These are phyloP conservation scores for Ballota nigra DNA, from an alignment of 257 asterid species.

Conservation along the genomic window DNA sequence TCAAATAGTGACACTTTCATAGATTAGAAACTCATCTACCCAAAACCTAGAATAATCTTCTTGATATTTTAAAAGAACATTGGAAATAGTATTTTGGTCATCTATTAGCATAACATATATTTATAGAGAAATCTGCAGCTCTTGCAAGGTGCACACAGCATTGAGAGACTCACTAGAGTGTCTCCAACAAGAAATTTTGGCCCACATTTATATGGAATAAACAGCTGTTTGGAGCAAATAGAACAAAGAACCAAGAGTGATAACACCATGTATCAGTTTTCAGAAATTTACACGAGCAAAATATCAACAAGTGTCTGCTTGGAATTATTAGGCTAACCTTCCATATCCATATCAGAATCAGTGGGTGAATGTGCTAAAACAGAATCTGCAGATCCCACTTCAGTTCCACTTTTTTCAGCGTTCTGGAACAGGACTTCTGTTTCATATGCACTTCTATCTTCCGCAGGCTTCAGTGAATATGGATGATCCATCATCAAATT, in stretches of 20 bases:
- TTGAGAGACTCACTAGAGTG: background rate
- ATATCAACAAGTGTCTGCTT: conserved; percentile 16
- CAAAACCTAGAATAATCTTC: too few relatives aligned
- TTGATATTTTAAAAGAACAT: too few relatives aligned
- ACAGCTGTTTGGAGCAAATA: background rate
- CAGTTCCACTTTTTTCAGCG: conserved; percentile 32
- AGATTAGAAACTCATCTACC: too few relatives aligned
- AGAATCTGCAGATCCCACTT: conserved; percentile 39
- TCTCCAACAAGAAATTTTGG: background rate
- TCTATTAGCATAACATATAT: background rate
- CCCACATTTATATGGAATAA: background rate
- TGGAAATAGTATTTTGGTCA: too few relatives aligned
- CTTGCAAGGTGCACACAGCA: background rate
- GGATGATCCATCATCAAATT: conserved; percentile 31
- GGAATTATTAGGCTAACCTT: conserved; percentile 53
- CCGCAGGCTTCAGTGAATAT: conserved; percentile 32
- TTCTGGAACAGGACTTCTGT: conserved; percentile 33
- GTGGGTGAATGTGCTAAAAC: conserved; percentile 40
- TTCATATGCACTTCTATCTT: conserved; percentile 26
- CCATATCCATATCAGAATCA: conserved; percentile 96
- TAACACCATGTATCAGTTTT: background rate
- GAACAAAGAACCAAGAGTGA: conserved; percentile 17
- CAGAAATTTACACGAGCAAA: conserved; percentile 19
- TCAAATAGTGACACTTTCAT: background rate
- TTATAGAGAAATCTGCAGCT: background rate